phyloP scores from a whole-genome alignment of 2,329 filamentous ascomycete species.

The Phialophora macrospora region DNA sequence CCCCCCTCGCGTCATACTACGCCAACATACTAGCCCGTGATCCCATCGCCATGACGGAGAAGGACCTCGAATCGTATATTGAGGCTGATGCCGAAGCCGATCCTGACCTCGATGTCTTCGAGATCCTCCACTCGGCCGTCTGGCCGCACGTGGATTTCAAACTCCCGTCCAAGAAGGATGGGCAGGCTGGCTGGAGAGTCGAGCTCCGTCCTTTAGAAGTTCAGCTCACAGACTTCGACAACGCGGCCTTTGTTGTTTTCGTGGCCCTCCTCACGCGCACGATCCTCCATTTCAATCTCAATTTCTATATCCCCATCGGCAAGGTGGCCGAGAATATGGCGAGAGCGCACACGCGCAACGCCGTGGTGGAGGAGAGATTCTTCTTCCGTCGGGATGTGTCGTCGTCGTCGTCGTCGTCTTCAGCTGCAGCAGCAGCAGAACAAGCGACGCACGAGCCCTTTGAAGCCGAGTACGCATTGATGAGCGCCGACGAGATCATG shows the following conservation, averaged over 20 bases:
- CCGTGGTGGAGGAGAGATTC: constrained; percentile 81
- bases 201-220: constrained; percentile 99
- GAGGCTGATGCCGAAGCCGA: constrained; percentile 65
- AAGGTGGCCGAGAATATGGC: constrained; percentile 96
- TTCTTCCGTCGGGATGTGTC: constrained; percentile 83
- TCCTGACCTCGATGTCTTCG: constrained; percentile 85
- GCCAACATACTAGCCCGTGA: constrained; percentile 98
- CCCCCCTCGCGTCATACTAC: constrained; percentile 89
- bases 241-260: constrained; percentile 94
- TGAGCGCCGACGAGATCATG: constrained; percentile 7
- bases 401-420: neutral
- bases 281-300: constrained; percentile 89
- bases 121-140: constrained; percentile 93
- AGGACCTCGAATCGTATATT: constrained; percentile 67
- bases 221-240: constrained; percentile 96
- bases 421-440: no score
- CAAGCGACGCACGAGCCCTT: constrained; percentile 58
- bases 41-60: constrained; percentile 88
- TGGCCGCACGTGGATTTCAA: constrained; percentile 99
- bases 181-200: constrained; percentile 86
- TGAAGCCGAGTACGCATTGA: constrained; percentile 3
- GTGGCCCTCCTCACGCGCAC: constrained; percentile 92
- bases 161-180: constrained; percentile 81
- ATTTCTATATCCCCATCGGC: constrained; percentile 90
- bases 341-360: constrained; percentile 82